Evolutionary conservation across 2,329 filamentous ascomycete species (phyloP).

Genomic region (Colletotrichum sp.): DNA sequence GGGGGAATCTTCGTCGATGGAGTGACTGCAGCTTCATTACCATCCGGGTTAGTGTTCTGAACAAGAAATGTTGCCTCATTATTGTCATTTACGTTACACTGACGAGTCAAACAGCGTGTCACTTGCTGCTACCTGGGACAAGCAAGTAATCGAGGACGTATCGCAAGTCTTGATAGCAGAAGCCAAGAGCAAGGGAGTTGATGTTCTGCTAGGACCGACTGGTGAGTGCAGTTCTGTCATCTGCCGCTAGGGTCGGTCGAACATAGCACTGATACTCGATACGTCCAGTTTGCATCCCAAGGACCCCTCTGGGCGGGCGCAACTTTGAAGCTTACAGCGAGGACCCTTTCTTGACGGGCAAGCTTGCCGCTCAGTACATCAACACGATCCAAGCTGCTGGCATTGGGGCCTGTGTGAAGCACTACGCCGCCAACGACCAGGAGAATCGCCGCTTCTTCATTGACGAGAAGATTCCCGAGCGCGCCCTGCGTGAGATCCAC

Average conservation of each 20-base stretch:
- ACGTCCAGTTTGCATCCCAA: background rate
- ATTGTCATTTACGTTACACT: background rate
- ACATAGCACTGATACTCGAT: background rate
- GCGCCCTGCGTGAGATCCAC: background rate
- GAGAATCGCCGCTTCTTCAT: background rate
- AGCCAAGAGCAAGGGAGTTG: background rate
- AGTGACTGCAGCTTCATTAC: background rate
- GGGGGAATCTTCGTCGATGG: background rate
- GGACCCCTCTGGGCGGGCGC: slow-evolving; percentile 68
- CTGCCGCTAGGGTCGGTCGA: background rate
- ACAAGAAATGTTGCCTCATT: background rate
- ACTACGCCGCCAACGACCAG: background rate
- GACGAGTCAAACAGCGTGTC: background rate
- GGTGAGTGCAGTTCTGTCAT: background rate
- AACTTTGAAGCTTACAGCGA: slow-evolving; percentile 86
- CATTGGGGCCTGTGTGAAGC: background rate
- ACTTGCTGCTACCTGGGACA: background rate
- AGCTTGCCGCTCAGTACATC: slow-evolving; percentile 63
- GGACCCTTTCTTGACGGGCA: slow-evolving; percentile 76
- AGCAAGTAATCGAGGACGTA: background rate
- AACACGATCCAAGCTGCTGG: background rate
- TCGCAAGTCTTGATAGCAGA: background rate
- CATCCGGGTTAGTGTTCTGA: background rate
- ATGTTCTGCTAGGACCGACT: background rate
- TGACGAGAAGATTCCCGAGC: background rate